A percentile compares a stretch with the other conserved stretches of the same genome.
phyloP scores from a whole-genome alignment of 1,284 basidiomycete species.

The Rhodotorula sp. region DNA sequence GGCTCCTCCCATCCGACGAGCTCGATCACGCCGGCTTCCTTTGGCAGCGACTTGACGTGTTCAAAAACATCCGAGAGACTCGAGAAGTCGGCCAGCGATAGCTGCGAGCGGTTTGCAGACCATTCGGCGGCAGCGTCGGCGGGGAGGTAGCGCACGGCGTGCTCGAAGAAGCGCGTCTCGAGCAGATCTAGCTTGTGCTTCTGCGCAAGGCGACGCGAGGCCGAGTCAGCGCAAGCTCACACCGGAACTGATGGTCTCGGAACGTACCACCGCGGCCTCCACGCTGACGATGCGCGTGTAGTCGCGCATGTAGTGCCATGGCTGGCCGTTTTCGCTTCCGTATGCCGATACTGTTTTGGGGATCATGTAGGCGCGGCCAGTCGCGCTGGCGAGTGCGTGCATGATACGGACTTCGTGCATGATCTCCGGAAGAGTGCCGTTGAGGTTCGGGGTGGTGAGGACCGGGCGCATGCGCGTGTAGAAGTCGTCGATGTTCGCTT shows the following conservation, averaged over 20 bases:
- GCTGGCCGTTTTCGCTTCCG: neutral
- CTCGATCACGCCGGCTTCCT: neutral
- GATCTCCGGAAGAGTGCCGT: neutral
- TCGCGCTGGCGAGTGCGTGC: neutral
- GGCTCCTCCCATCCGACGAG: neutral
- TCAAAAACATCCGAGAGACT: neutral
- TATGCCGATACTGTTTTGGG: neutral
- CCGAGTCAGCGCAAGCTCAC: no score
- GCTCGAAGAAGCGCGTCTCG: slow-evolving; percentile 9
- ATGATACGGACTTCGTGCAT: neutral
- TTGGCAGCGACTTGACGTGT: neutral
- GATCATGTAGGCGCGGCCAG: neutral
- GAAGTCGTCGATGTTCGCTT: slow-evolving; percentile 7
- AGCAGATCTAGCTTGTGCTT: slow-evolving; percentile 13
- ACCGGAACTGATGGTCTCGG: no score
- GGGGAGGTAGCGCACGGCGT: slow-evolving; percentile 5
- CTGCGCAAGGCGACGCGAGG: neutral
- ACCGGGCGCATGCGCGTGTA: slow-evolving; percentile 7
- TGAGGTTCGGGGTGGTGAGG: neutral
- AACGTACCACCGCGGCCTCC: slow-evolving; percentile 4
- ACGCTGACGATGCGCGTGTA: slow-evolving; percentile 8
- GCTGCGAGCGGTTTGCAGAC: neutral
- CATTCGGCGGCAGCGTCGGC: neutral
- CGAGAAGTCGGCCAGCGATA: neutral
- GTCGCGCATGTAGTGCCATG: neutral